Conservation (phyloP, 1,284 basidiomycete species). For the Exobasidium cylindrosporum region DNA sequence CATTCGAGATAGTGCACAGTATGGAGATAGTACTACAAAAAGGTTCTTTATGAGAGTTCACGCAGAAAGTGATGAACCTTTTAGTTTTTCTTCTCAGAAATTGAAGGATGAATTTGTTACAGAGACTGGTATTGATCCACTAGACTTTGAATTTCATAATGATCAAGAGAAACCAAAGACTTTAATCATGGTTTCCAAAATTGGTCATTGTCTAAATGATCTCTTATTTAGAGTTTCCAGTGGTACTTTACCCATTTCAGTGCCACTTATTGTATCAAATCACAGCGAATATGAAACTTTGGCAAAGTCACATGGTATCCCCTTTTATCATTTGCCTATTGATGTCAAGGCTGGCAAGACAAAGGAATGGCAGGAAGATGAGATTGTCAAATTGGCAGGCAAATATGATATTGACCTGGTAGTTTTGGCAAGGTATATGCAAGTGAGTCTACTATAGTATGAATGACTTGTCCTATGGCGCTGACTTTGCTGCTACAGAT, state of each 20-base stretch:
- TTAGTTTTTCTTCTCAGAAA: constrained; percentile 23
- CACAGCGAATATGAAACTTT: constrained; percentile 46
- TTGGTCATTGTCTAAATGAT: constrained; percentile 53
- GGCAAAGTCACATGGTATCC: constrained; percentile 46
- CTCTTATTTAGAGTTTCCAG: constrained; percentile 46
- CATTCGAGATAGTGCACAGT: constrained; percentile 53
- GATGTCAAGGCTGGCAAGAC: constrained; percentile 41
- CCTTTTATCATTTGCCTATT: constrained; percentile 53
- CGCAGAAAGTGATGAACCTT: constrained; percentile 28
- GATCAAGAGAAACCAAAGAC: constrained; percentile 45
- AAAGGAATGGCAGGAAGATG: constrained; percentile 51
- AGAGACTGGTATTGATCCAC: constrained; percentile 21
- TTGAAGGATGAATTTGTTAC: constrained; percentile 30
- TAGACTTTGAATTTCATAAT: constrained; percentile 42
- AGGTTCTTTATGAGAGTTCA: constrained; percentile 55
- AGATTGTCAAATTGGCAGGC: constrained; percentile 43
- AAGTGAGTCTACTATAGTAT: too few species aligned
- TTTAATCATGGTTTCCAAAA: constrained; percentile 53
- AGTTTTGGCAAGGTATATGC: constrained; percentile 52
- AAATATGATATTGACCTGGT: constrained; percentile 52
- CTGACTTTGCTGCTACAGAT: too few species aligned
- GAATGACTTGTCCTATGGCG: too few species aligned
- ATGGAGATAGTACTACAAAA: constrained; percentile 41
- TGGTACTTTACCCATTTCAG: constrained; percentile 39
- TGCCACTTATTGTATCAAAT: constrained; percentile 52